These are phyloP conservation scores for Mycena rosella DNA, from an alignment of 768 basidiomycete species.

Conservation along the genomic window DNA sequence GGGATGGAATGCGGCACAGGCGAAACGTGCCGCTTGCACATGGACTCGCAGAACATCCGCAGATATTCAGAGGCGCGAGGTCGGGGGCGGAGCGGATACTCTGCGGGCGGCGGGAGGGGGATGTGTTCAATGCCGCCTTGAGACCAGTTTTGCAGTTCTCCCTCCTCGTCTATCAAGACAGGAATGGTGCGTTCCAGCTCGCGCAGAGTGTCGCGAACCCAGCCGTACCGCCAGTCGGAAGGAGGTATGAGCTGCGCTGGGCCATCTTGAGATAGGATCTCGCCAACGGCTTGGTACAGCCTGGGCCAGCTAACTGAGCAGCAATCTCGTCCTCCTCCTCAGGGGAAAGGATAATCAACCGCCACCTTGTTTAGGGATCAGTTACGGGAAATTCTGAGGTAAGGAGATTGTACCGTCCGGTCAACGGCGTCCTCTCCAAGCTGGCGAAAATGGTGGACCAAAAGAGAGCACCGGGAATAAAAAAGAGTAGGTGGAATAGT, in stretches of 20 bases:
- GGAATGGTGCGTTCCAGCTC: conserved; percentile 83
- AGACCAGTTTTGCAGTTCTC: conserved; percentile 69
- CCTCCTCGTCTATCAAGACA: conserved; percentile 69
- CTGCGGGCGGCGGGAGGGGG: conserved; percentile 85
- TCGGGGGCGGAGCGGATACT: conserved; percentile 86
- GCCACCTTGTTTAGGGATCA: conserved; percentile 67
- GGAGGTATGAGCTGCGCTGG: conserved; percentile 73
- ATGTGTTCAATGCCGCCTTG: conserved; percentile 60
- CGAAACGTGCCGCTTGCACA: conserved; percentile 58
- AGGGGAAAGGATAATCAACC: conserved; percentile 89
- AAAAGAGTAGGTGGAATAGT: conserved; percentile 66
- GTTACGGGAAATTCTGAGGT: background rate
- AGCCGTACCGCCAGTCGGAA: conserved; percentile 90
- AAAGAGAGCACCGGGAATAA: conserved; percentile 72
- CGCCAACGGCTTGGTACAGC: conserved; percentile 87
- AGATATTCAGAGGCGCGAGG: conserved; percentile 83
- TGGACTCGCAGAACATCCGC: conserved; percentile 64
- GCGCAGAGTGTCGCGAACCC: conserved; percentile 87
- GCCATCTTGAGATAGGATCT: conserved; percentile 79
- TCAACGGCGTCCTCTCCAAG: conserved; percentile 82
- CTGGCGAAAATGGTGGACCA: conserved; percentile 80
- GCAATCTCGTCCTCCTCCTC: conserved; percentile 94
- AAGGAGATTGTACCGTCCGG: conserved; percentile 71
- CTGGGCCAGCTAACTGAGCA: conserved; percentile 81
- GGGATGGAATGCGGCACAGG: conserved; percentile 69